Evolutionary conservation across 441 rosid genomes (phyloP), one percentile per base, ranked within the genome.

Genomic region (Pelargonium citronellum): DNA sequence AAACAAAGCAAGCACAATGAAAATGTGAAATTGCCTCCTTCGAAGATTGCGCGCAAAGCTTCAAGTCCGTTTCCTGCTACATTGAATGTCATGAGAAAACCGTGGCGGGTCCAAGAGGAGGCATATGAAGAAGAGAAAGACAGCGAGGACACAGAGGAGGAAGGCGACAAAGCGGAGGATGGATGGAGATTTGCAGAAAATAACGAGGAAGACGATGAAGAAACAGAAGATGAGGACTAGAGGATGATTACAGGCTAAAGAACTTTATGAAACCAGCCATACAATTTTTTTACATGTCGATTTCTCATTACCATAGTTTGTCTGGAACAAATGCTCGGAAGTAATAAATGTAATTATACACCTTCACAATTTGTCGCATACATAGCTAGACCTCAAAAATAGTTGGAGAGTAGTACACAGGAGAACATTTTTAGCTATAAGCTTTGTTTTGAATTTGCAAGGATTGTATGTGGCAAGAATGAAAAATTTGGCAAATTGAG

Each of bases 221-320:
- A 94, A 83, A 94, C 99, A 0, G 96, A 94, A 71, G 77, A 91
- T 64, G 99, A 90, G 83, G 97, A 90, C 69, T 91, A 84, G 20
- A 57, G 11, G 24, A 57, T 57, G 13, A 17, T 57, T n/a, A n/a
- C n/a, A n/a, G n/a, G n/a, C n/a, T 2, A 57, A 8, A 10, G 27
- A 11, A 6, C 10, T 57, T 5, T 57, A 16, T 57, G 22, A 5
- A 37, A 37, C 41, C 7, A 37, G 41, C 8, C 41, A 6, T 3
- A 37, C 0, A 2, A 2, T 37, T 37, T 30, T 37, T 37, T 37
- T 37, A 37, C 41, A 37, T 37, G 41, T 37, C 6, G 41, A 8
- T 37, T 37, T 37, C 41, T 37, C 7, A 5, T 37, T 0, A 37
- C 41, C 41, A 37, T 37, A 6, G 5, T 37, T 37, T 37, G 41